Evolutionary conservation across 345 rosid genomes (phyloP).

Genomic region (Pugionium dolabratum): DNA sequence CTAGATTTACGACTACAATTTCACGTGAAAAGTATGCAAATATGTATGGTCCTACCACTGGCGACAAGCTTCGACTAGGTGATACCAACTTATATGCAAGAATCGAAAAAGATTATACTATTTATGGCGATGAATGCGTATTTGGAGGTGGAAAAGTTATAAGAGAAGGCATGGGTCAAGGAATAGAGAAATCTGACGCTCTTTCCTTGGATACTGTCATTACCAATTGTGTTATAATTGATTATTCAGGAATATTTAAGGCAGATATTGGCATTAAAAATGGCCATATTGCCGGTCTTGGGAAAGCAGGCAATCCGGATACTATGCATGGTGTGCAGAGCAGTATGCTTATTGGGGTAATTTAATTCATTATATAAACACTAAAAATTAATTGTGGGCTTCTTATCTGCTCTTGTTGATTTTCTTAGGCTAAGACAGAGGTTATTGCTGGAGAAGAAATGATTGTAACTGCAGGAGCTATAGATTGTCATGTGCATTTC

Average conservation of each 20-base stretch:
- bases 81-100: slow-evolving; percentile 89
- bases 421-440: slow-evolving; percentile 70
- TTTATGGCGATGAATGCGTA: slow-evolving; percentile 92
- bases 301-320: slow-evolving; percentile 93
- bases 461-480: slow-evolving; percentile 93
- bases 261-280: slow-evolving; percentile 88
- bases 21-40: slow-evolving; percentile 75
- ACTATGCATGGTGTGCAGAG: slow-evolving; percentile 62
- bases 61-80: slow-evolving; percentile 85
- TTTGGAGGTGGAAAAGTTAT: slow-evolving; percentile 99
- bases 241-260: slow-evolving; percentile 82
- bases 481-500: slow-evolving; percentile 97
- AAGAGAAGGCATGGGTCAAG: slow-evolving; percentile 98
- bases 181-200: slow-evolving; percentile 50
- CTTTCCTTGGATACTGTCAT: slow-evolving; percentile 73
- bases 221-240: slow-evolving; percentile 84
- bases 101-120: slow-evolving; percentile 76
- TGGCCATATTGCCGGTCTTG: slow-evolving; percentile 61
- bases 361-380: slow-evolving; percentile 16
- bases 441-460: slow-evolving; percentile 93
- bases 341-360: slow-evolving; percentile 83
- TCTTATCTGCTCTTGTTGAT: slow-evolving; percentile 29
- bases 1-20: slow-evolving; percentile 50
- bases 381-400: slow-evolving; percentile 5
- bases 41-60: slow-evolving; percentile 92